Percentiles rank a stretch among this genome's conserved stretches.
Conservation (phyloP, 2,329 filamentous ascomycete genomes). For the Fusarium veterinarium region DNA sequence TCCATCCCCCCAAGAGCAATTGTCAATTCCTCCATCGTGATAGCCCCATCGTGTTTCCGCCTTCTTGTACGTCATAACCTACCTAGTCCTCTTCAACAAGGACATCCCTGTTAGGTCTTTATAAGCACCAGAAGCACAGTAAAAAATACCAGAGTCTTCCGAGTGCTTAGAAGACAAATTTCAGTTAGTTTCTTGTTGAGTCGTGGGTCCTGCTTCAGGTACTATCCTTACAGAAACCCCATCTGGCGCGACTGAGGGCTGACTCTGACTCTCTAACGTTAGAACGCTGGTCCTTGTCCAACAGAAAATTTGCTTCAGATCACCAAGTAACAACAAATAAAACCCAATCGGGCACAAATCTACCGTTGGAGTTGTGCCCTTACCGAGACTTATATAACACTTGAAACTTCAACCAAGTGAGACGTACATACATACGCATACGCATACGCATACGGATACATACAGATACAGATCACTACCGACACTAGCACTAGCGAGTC, state of each 20-base stretch:
- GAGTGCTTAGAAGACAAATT: not conserved
- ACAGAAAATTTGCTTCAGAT: constrained; percentile 11
- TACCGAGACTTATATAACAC: constrained; percentile 10
- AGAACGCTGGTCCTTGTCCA: constrained; percentile 26
- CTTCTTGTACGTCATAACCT: constrained; percentile 27
- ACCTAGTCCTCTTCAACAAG: constrained; percentile 3
- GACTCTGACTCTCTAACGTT: constrained; percentile 4
- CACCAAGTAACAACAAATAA: constrained; percentile 7
- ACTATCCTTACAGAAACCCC: constrained; percentile 9
- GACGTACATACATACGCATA: constrained; percentile 1
- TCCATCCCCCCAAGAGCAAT: not conserved
- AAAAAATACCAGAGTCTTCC: not conserved
- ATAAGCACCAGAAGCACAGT: not conserved
- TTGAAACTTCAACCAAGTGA: constrained; percentile 1
- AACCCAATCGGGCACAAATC: constrained; percentile 13
- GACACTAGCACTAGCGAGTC: constrained; percentile 15
- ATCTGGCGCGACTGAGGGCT: not conserved
- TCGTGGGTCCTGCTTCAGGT: constrained; percentile 16
- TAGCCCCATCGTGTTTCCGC: constrained; percentile 13
- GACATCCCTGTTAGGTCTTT: constrained; percentile 19
- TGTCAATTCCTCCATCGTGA: not conserved
- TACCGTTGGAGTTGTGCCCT: not conserved
- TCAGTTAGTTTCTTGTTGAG: constrained; percentile 1
- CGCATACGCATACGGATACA: not conserved
- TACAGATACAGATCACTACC: not conserved